These are phyloP conservation scores for Graphilbum fragrans DNA, from an alignment of 2,329 filamentous ascomycete species.

Conservation along the genomic window DNA sequence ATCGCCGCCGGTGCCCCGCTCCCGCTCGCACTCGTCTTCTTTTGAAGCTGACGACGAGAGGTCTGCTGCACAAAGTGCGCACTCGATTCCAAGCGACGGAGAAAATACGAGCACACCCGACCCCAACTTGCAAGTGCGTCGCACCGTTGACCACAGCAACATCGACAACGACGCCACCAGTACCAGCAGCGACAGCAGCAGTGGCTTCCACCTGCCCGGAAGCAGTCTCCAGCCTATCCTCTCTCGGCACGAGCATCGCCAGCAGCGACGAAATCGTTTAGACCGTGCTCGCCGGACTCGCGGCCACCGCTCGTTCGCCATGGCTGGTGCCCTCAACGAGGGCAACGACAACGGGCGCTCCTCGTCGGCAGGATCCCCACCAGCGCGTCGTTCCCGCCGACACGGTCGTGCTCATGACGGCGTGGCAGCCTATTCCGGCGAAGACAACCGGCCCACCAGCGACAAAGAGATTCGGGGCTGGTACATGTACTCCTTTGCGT, in stretches of 20 bases:
- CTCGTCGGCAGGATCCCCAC: background rate
- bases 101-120: background rate
- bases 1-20: slow-evolving; percentile 32
- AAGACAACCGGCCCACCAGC: slow-evolving; percentile 84
- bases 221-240: too few species aligned
- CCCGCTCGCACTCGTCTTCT: slow-evolving; percentile 46
- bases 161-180: background rate
- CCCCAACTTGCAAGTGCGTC: background rate
- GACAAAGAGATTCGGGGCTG: slow-evolving; percentile 80
- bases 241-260: too few species aligned
- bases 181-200: background rate
- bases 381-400: background rate
- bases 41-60: slow-evolving; percentile 61
- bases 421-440: slow-evolving; percentile 48
- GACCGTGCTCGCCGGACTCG: too few species aligned
- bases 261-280: too few species aligned
- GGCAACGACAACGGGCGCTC: background rate
- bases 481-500: slow-evolving; percentile 94
- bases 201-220: background rate
- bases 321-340: background rate
- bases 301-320: background rate
- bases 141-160: background rate
- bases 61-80: slow-evolving; percentile 27
- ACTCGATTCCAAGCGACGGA: slow-evolving; percentile 1
- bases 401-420: background rate